Conservation (phyloP, 768 basidiomycete species). For the Collybia mongolica region DNA sequence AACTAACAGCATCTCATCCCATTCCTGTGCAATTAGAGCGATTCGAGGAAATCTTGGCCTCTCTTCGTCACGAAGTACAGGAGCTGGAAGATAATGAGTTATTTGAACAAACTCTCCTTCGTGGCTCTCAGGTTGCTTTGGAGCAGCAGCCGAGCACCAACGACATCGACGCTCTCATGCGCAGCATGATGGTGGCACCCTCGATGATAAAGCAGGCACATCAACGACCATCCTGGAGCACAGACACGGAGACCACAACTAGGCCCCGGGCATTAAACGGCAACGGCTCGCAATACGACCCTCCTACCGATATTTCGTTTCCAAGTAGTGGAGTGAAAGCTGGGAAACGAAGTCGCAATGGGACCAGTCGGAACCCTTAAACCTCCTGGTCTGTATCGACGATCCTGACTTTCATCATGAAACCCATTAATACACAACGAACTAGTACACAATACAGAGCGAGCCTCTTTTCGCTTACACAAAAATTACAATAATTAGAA, state of each 20-base stretch:
- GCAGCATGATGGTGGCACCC: constrained; percentile 47
- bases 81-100: constrained; percentile 47
- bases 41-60: constrained; percentile 33
- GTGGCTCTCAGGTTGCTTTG: constrained; percentile 43
- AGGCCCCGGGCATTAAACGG: constrained; percentile 37
- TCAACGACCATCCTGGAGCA: constrained; percentile 9
- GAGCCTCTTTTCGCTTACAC: neutral
- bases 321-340: constrained; percentile 8
- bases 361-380: constrained; percentile 12
- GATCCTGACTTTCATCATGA: neutral
- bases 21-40: constrained; percentile 18
- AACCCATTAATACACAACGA: neutral
- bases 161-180: constrained; percentile 50
- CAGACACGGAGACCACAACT: constrained; percentile 19
- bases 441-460: neutral
- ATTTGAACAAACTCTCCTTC: constrained; percentile 45
- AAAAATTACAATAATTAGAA: neutral
- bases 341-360: constrained; percentile 20
- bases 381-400: neutral
- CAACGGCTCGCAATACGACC: constrained; percentile 4
- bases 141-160: constrained; percentile 41
- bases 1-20: neutral
- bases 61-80: constrained; percentile 34
- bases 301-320: constrained; percentile 3
- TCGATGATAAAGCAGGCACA: neutral